A percentile compares a stretch with the other conserved stretches of the same genome.
Evolutionary conservation across 352 stramenopile genomes (phyloP).

Genomic region (Globisporangium polare): DNA sequence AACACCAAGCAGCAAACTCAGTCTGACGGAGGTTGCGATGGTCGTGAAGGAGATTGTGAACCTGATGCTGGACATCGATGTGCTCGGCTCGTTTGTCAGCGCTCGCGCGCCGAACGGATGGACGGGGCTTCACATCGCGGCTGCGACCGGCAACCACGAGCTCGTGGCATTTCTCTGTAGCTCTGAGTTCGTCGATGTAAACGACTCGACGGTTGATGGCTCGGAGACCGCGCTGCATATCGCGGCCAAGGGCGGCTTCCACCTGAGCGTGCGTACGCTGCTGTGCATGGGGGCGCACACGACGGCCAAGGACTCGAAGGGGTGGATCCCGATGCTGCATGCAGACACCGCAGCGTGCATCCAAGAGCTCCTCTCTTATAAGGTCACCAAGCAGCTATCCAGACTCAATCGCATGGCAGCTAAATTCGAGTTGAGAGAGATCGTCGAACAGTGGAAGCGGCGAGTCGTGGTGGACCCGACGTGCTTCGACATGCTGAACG

Average conservation of each 20-base stretch:
- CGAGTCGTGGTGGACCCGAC: constrained; percentile 33
- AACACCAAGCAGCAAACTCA: neutral
- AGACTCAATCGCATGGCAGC: constrained; percentile 43
- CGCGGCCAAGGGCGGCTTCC: constrained; percentile 31
- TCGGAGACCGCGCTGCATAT: constrained; percentile 58
- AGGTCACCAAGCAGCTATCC: constrained; percentile 53
- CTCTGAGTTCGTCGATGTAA: constrained; percentile 28
- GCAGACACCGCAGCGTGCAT: constrained; percentile 22
- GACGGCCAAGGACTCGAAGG: constrained; percentile 37
- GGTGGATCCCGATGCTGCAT: constrained; percentile 51
- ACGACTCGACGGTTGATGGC: constrained; percentile 31
- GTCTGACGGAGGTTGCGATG: constrained; percentile 14
- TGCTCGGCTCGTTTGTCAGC: constrained; percentile 51
- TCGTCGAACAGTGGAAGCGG: constrained; percentile 48
- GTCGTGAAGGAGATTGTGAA: constrained; percentile 33
- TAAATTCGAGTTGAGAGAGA: constrained; percentile 38
- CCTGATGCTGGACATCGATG: constrained; percentile 54
- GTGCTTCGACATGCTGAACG: constrained; percentile 64
- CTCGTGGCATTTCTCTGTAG: constrained; percentile 35
- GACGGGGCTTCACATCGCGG: constrained; percentile 49
- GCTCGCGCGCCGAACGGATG: constrained; percentile 37
- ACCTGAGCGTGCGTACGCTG: constrained; percentile 33
- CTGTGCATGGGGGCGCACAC: constrained; percentile 33
- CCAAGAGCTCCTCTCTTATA: constrained; percentile 55
- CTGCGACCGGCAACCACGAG: constrained; percentile 43